Conservation (phyloP, 495 filamentous ascomycete genomes). For the Aspergillus homomorphus region DNA sequence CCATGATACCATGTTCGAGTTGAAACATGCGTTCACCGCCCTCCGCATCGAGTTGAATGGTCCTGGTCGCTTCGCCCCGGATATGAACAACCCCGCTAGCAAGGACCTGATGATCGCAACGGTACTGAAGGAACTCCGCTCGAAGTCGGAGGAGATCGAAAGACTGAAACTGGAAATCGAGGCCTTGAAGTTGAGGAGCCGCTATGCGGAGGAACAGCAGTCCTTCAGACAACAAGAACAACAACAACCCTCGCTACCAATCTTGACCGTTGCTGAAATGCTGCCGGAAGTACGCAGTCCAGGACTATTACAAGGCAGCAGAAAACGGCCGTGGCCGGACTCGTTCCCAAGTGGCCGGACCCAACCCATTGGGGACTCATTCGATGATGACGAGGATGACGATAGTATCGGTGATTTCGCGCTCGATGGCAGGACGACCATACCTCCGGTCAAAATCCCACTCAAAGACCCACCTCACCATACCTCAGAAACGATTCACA, state of each 20-base stretch:
- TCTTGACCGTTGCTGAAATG: conserved; percentile 11
- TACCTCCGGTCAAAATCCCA: conserved; percentile 25
- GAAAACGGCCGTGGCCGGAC: conserved; percentile 38
- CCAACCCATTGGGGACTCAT: conserved; percentile 36
- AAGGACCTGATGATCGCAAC: conserved; percentile 38
- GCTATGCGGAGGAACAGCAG: conserved; percentile 34
- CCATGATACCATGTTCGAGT: conserved; percentile 45
- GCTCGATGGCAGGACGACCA: conserved; percentile 15
- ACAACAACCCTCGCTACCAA: not conserved
- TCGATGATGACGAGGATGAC: conserved; percentile 32
- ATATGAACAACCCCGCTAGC: conserved; percentile 13
- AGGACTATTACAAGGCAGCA: conserved; percentile 36
- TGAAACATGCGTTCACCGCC: conserved; percentile 43
- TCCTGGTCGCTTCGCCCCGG: conserved; percentile 21
- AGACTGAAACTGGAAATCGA: conserved; percentile 46
- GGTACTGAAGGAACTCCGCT: conserved; percentile 43
- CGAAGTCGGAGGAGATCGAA: conserved; percentile 46
- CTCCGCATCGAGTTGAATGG: conserved; percentile 44
- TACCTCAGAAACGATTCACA: not conserved
- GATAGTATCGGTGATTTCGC: conserved; percentile 34
- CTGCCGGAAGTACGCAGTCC: conserved; percentile 39
- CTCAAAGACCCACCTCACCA: conserved; percentile 21
- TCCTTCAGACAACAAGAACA: conserved; percentile 12
- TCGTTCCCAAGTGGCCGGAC: conserved; percentile 26
- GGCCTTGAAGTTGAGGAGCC: conserved; percentile 41